phyloP scores from a whole-genome alignment of 208 protist genomes.

The Perkinsela sp. region DNA sequence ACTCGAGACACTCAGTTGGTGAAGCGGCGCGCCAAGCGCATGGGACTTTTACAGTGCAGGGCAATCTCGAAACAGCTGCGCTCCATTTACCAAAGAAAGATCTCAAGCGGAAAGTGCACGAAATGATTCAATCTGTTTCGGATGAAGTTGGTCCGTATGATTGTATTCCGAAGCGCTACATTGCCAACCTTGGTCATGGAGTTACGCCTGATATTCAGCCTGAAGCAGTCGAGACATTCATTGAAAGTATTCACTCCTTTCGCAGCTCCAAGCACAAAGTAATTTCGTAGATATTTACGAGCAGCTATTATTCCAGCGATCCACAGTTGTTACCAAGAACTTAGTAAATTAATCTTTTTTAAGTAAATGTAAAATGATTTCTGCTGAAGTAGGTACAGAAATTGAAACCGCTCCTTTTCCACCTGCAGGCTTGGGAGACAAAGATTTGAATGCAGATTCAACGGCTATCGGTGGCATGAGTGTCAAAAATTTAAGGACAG shows the following conservation, averaged over 20 bases:
- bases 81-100: constrained; percentile 7
- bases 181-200: constrained; percentile 55
- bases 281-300: neutral
- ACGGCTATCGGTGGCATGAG: too few relatives aligned
- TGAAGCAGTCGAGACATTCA: neutral
- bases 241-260: neutral
- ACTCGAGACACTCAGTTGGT: constrained; percentile 25
- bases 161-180: constrained; percentile 16
- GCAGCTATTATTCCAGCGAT: neutral
- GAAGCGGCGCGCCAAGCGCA: constrained; percentile 3
- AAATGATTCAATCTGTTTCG: constrained; percentile 6
- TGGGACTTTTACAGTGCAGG: constrained; percentile 6
- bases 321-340: too few relatives aligned
- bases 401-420: too few relatives aligned
- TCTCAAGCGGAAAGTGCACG: constrained; percentile 2
- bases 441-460: too few relatives aligned
- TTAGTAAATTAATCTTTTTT: too few relatives aligned
- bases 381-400: too few relatives aligned
- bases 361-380: too few relatives aligned
- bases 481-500: too few relatives aligned
- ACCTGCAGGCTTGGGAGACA: too few relatives aligned
- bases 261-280: neutral
- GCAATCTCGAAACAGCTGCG: constrained; percentile 12
- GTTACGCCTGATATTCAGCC: neutral
- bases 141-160: constrained; percentile 9